These are phyloP conservation scores for Penstemon newberryi DNA, from an alignment of 257 asterid genomes.

Conservation along the genomic window DNA sequence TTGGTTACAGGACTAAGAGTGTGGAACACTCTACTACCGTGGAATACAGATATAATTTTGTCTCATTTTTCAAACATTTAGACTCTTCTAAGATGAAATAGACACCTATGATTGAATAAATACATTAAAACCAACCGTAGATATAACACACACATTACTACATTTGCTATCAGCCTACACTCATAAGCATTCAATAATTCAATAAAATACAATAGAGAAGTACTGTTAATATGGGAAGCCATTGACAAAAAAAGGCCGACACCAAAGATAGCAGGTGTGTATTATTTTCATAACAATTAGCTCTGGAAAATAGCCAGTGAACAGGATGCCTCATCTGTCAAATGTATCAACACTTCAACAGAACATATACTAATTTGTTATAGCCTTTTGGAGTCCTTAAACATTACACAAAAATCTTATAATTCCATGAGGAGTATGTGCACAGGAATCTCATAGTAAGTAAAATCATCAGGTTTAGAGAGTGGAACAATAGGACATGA, in stretches of 20 bases:
- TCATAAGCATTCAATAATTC: too few species aligned
- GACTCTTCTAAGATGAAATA: too few species aligned
- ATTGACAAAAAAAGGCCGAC: neutral
- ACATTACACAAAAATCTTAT: neutral
- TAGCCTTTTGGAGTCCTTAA: neutral
- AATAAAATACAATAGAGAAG: too few species aligned
- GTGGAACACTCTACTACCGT: too few species aligned
- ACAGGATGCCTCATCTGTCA: neutral
- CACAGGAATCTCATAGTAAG: neutral
- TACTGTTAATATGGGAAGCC: too few species aligned
- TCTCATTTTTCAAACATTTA: too few species aligned
- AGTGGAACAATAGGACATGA: slow-evolving; percentile 5
- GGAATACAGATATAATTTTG: too few species aligned
- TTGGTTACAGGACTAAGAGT: too few species aligned
- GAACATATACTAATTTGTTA: neutral
- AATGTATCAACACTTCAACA: neutral
- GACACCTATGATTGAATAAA: too few species aligned
- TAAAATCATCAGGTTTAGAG: neutral
- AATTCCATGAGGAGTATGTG: neutral
- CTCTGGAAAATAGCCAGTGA: neutral
- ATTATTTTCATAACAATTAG: neutral
- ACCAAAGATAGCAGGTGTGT: slow-evolving; percentile 6
- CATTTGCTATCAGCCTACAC: too few species aligned
- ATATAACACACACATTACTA: too few species aligned
- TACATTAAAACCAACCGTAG: too few species aligned